Conservation (phyloP, 1,284 basidiomycete genomes). For the Cutaneotrichosporon arboriforme region DNA sequence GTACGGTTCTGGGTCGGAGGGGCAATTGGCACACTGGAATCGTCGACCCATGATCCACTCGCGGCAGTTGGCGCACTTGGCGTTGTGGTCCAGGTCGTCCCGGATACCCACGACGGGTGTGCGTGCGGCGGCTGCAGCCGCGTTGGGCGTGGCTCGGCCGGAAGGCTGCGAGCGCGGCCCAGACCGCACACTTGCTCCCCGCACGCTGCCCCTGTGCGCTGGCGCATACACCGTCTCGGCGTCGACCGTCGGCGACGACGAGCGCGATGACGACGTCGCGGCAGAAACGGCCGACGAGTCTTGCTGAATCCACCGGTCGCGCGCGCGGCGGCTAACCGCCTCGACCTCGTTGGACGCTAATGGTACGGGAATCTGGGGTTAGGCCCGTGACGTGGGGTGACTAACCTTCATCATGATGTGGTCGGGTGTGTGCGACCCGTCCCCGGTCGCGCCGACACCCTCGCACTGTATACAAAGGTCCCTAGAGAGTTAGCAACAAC, state of each 20-base stretch:
- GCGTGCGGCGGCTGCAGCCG: neutral
- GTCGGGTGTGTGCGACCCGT: slow-evolving; percentile 41
- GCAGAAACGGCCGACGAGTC: slow-evolving; percentile 56
- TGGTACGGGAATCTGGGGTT: slow-evolving; percentile 69
- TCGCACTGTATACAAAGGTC: slow-evolving; percentile 79
- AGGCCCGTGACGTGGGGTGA: neutral
- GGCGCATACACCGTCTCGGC: slow-evolving; percentile 44
- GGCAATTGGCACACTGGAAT: slow-evolving; percentile 49
- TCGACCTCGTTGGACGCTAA: slow-evolving; percentile 66
- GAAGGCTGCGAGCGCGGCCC: neutral
- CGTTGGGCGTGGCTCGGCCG: neutral
- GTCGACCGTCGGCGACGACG: slow-evolving; percentile 41
- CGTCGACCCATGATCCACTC: slow-evolving; percentile 46
- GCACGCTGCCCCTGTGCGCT: neutral
- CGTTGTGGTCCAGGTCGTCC: slow-evolving; percentile 41
- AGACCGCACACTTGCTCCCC: neutral
- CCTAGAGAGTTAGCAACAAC: slow-evolving; percentile 19
- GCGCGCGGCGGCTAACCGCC: slow-evolving; percentile 64
- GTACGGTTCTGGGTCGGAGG: slow-evolving; percentile 41
- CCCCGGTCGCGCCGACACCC: slow-evolving; percentile 56
- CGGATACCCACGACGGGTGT: slow-evolving; percentile 8
- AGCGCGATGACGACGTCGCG: slow-evolving; percentile 23
- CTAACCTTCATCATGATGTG: slow-evolving; percentile 89
- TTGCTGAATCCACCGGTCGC: slow-evolving; percentile 67
- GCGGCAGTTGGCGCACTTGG: slow-evolving; percentile 39